phyloP scores from a whole-genome alignment of 257 asterid species.

The Apocynum venetum region DNA sequence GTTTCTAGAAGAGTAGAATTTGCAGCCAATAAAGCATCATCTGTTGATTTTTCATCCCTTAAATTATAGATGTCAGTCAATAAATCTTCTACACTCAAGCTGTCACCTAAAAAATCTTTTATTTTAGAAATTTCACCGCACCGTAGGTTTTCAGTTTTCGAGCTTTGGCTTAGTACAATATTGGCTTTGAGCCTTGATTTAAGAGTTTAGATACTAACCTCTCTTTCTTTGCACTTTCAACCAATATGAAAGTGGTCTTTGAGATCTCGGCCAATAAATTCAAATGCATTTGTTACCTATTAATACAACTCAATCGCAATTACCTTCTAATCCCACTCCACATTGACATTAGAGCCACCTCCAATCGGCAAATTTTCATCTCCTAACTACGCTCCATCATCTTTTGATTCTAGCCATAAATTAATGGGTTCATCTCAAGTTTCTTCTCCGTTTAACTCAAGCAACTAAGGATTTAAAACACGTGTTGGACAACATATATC shows the following conservation, averaged over 20 bases:
- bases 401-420: conserved; percentile 20
- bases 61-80: conserved; percentile 7
- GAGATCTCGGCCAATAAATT: conserved; percentile 14
- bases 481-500: conserved; percentile 6
- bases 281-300: conserved; percentile 6
- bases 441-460: conserved; percentile 6
- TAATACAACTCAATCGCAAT: conserved; percentile 17
- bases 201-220: conserved; percentile 16
- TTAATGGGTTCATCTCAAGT: conserved; percentile 11
- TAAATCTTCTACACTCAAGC: conserved; percentile 16
- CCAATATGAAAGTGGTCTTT: conserved; percentile 22
- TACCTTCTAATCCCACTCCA: conserved; percentile 12
- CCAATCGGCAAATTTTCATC: not conserved
- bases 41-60: not conserved
- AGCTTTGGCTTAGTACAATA: conserved; percentile 7
- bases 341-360: conserved; percentile 11
- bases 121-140: conserved; percentile 15
- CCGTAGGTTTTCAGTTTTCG: conserved; percentile 12
- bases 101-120: conserved; percentile 5
- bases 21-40: not conserved
- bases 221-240: conserved; percentile 26
- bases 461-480: not conserved
- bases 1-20: not conserved
- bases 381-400: conserved; percentile 19
- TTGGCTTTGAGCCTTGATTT: conserved; percentile 12